phyloP scores from a whole-genome alignment of 495 filamentous ascomycete species.

The Xylaria bambusicola region DNA sequence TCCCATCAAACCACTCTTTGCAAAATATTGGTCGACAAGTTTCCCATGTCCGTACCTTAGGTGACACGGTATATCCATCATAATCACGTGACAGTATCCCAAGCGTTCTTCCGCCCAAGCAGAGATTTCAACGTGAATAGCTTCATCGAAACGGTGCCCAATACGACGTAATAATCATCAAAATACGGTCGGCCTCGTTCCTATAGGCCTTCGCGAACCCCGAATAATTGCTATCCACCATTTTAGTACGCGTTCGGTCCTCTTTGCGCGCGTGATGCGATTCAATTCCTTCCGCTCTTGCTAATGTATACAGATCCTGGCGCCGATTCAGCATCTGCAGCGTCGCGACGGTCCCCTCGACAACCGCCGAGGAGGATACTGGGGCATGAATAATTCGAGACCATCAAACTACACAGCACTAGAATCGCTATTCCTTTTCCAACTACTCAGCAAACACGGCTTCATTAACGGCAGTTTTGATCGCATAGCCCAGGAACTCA shows the following conservation, averaged over 20 bases:
- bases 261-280: background rate
- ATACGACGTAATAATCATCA: conserved; percentile 25
- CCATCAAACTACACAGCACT: conserved; percentile 76
- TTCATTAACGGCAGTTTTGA: conserved; percentile 65
- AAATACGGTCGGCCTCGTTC: conserved; percentile 30
- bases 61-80: conserved; percentile 19
- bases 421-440: conserved; percentile 87
- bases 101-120: conserved; percentile 32
- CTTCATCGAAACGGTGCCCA: conserved; percentile 27
- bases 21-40: no score
- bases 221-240: conserved; percentile 16
- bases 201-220: conserved; percentile 19
- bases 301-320: conserved; percentile 47
- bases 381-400: conserved; percentile 55
- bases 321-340: conserved; percentile 52
- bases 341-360: conserved; percentile 56
- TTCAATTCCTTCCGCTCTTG: conserved; percentile 3
- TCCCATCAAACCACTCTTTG: conserved; percentile 33
- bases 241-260: conserved; percentile 15
- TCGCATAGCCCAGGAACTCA: conserved; percentile 71
- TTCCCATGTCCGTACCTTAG: conserved; percentile 26
- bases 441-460: conserved; percentile 68
- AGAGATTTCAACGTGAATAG: conserved; percentile 36
- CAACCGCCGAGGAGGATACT: conserved; percentile 54
- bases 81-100: conserved; percentile 40